Evolutionary conservation across 176 grass and related monocot species (phyloP).

Genomic region (Dactylis glomerata): DNA sequence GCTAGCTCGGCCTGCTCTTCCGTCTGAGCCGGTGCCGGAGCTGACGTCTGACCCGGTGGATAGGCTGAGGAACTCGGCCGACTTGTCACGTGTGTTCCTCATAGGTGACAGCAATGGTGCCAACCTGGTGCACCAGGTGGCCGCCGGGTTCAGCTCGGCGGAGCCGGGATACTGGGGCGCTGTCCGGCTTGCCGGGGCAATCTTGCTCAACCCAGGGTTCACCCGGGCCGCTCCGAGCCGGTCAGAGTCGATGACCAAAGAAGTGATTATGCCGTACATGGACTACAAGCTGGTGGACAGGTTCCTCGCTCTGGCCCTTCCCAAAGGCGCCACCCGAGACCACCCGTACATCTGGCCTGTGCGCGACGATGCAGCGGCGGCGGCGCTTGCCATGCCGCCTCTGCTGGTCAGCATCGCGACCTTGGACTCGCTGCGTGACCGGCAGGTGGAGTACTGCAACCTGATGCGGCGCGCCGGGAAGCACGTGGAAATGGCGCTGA

Average conservation of each 20-base stretch:
- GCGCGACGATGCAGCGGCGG: neutral
- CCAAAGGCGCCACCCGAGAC: neutral
- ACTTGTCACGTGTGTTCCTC: neutral
- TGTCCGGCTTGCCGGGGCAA: neutral
- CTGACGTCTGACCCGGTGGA: neutral
- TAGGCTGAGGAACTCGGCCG: neutral
- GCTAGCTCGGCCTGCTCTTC: neutral
- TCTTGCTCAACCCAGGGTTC: neutral
- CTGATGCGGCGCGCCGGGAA: neutral
- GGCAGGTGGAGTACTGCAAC: slow-evolving; percentile 9
- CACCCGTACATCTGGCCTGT: slow-evolving; percentile 8
- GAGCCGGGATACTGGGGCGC: neutral
- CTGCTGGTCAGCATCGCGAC: neutral
- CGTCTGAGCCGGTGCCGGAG: neutral
- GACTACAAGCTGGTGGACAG: neutral
- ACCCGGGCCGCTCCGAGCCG: neutral
- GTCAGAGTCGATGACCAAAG: neutral
- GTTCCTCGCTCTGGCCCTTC: neutral
- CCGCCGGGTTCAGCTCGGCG: neutral
- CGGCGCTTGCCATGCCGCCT: neutral
- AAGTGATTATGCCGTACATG: neutral
- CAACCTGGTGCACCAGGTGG: slow-evolving; percentile 8
- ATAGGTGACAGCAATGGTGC: slow-evolving; percentile 8
- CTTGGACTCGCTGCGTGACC: slow-evolving; percentile 4
- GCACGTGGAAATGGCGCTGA: neutral